Evolutionary conservation across 1,139 yeast genomes (phyloP).

Genomic region (Kodamaea ohmeri): DNA sequence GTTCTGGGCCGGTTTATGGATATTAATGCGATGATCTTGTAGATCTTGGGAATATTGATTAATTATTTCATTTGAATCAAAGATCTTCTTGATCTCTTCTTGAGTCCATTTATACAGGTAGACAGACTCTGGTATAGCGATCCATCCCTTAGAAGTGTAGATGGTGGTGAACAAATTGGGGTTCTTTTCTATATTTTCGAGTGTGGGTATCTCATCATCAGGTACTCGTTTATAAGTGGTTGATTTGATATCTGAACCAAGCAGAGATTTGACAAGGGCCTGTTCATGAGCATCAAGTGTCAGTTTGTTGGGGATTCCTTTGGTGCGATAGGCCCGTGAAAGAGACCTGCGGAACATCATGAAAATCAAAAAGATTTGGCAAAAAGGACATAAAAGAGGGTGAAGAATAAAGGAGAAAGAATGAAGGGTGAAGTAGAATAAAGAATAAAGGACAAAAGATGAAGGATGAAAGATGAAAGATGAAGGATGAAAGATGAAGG

Average conservation of each 20-base stretch:
- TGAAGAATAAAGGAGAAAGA: not conserved
- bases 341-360: not conserved
- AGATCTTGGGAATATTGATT: no score
- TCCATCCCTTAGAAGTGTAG: slow-evolving; percentile 34
- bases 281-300: not conserved
- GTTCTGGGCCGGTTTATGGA: no score
- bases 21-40: no score
- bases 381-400: not conserved
- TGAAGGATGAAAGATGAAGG: not conserved
- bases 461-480: not conserved
- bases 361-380: not conserved
- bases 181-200: slow-evolving; percentile 13
- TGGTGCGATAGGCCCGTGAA: slow-evolving; percentile 3
- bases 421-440: not conserved
- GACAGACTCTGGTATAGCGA: slow-evolving; percentile 25
- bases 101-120: slow-evolving; percentile 33
- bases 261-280: not conserved
- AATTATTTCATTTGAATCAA: slow-evolving; percentile 8
- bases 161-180: slow-evolving; percentile 23
- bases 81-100: slow-evolving; percentile 11
- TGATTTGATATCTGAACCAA: not conserved
- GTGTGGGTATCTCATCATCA: slow-evolving; percentile 12
- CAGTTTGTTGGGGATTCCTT: slow-evolving; percentile 4
- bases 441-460: not conserved
- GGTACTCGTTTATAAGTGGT: slow-evolving; percentile 8